A percentile compares a stretch with the other conserved stretches of the same genome.
phyloP scores from a whole-genome alignment of 176 grass and related monocot genomes.

The Raddia distichophylla region DNA sequence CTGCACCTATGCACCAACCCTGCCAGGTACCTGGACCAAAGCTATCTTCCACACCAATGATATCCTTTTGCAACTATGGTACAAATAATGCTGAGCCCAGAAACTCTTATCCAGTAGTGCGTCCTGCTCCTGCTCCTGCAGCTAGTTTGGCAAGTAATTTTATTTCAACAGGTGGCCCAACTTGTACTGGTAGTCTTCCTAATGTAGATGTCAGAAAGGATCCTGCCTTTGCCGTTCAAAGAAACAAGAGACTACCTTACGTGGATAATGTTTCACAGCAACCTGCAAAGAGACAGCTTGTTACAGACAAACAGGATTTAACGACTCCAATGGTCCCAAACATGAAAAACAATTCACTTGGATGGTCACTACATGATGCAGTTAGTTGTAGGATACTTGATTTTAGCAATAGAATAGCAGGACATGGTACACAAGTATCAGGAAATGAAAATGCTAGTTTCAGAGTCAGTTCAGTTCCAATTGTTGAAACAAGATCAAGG shows the following conservation, averaged over 20 bases:
- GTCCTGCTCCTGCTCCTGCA: conserved; percentile 42
- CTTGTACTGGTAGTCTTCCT: conserved; percentile 30
- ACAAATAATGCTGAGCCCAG: conserved; percentile 35
- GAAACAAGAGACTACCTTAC: conserved; percentile 48
- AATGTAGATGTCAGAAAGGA: conserved; percentile 44
- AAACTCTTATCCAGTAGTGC: conserved; percentile 35
- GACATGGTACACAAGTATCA: conserved; percentile 12
- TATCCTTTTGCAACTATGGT: conserved; percentile 44
- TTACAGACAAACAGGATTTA: conserved; percentile 43
- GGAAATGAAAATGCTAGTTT: conserved; percentile 36
- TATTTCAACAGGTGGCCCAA: conserved; percentile 24
- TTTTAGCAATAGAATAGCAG: conserved; percentile 48
- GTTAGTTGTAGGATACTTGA: conserved; percentile 52
- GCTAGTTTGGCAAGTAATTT: conserved; percentile 41
- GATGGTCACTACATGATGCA: conserved; percentile 50
- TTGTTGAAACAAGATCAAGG: conserved; percentile 36
- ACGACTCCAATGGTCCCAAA: conserved; percentile 5
- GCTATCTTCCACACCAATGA: conserved; percentile 38
- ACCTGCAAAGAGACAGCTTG: conserved; percentile 57
- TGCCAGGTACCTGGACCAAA: conserved; percentile 33
- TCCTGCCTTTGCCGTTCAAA: conserved; percentile 29
- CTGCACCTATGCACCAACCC: conserved; percentile 39
- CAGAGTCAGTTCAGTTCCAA: conserved; percentile 14
- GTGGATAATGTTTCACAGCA: conserved; percentile 45
- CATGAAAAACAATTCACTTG: conserved; percentile 47